phyloP scores from a whole-genome alignment of 2,329 filamentous ascomycete genomes.

The Trichoderma atrobrunneum region DNA sequence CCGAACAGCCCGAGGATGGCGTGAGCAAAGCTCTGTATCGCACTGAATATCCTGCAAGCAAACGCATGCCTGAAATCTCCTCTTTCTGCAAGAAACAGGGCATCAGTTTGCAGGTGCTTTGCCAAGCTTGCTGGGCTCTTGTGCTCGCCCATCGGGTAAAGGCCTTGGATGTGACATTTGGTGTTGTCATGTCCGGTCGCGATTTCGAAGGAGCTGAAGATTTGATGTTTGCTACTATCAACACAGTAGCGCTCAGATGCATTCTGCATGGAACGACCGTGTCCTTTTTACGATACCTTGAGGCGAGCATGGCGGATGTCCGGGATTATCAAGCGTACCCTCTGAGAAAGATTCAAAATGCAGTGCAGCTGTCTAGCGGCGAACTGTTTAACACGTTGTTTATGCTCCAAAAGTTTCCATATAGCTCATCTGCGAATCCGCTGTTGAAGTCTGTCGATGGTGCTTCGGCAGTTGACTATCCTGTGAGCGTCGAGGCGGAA shows the following conservation, averaged over 20 bases:
- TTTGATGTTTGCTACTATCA: constrained; percentile 86
- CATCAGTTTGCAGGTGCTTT: constrained; percentile 73
- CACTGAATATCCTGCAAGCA: constrained; percentile 22
- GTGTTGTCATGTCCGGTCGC: constrained; percentile 80
- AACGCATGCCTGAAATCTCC: constrained; percentile 28
- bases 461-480: constrained; percentile 71
- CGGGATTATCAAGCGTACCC: constrained; percentile 75
- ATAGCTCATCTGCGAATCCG: neutral
- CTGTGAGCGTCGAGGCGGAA: constrained; percentile 80
- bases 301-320: constrained; percentile 64
- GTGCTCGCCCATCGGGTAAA: constrained; percentile 61
- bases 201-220: constrained; percentile 66
- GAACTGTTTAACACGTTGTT: constrained; percentile 56
- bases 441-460: constrained; percentile 64
- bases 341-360: constrained; percentile 63
- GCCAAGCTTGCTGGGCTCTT: constrained; percentile 73
- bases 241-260: constrained; percentile 73
- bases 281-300: constrained; percentile 69
- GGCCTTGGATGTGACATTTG: constrained; percentile 75
- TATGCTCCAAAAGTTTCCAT: constrained; percentile 46
- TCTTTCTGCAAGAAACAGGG: constrained; percentile 63
- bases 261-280: constrained; percentile 66
- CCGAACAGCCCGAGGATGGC: neutral
- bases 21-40: neutral
- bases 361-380: constrained; percentile 34